Evolutionary conservation across 2,329 filamentous ascomycete species (phyloP), one percentile per base, ranked within the genome.

Genomic region (Penicillium oxalicum): DNA sequence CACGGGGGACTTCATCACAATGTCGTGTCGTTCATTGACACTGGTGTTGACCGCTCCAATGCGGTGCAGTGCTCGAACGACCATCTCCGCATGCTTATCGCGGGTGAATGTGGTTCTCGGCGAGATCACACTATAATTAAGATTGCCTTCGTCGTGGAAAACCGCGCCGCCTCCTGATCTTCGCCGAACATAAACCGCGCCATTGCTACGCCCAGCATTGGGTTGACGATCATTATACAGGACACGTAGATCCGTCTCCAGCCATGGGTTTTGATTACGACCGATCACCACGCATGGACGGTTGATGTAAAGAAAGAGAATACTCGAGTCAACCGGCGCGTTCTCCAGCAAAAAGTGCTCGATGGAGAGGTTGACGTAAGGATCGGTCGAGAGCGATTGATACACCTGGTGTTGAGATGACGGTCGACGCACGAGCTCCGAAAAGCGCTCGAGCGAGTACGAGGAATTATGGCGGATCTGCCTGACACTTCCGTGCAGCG

Each of bases 211-310:
- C 7, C 7, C 61, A 2, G 47, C 35, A 12, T 38, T 43, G 11
- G 40, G 53, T 38, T 54, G 59, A 32, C 54, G 65, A 56, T 62
- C 69, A 66, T 53, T 73, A 61, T 61, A 71, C 61, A 95, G 73
- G 1, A 81, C 74, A 35, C 72, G 72, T 7, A 96, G 77, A 65
- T 95, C 88, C 53, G 88, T 83, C 73, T 98, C 93, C 7, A 88
- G 77, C 93, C 91, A 98, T 46, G 93, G 93, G 67, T 98, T 98
- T 73, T 98, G 93, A 68, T 98, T 98, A 51, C 93, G 84, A 38
- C 93, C 93, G 58, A 98, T 85, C 64, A 98, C 84, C 51, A 98
- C 79, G 66, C 88, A 90, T 0, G 91, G 90, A 34, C 81, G 72
- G 71, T 98, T 97, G 61, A 83, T 80, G 73, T 97, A 98, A 44